Evolutionary conservation across 495 filamentous ascomycete genomes (phyloP).

Genomic region (Penicillium lividum): DNA sequence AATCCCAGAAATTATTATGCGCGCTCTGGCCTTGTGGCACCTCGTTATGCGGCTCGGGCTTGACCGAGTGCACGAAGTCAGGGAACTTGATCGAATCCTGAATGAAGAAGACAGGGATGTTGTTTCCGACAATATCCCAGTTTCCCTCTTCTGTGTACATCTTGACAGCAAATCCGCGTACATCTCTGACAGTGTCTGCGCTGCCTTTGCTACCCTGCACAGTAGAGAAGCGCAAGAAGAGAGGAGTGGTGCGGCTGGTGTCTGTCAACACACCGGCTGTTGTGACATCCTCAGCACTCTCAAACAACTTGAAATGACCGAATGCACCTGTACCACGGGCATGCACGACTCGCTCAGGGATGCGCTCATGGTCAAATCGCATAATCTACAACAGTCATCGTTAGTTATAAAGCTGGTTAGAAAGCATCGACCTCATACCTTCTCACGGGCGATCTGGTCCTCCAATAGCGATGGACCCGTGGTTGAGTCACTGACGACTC

Average conservation of each 20-base stretch:
- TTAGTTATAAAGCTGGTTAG: not conserved
- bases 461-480: conserved; percentile 78
- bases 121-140: conserved; percentile 77
- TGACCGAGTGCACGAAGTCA: conserved; percentile 71
- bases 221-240: conserved; percentile 82
- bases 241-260: conserved; percentile 73
- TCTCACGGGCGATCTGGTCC: conserved; percentile 77
- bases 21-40: conserved; percentile 61
- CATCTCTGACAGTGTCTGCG: conserved; percentile 79
- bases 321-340: conserved; percentile 83
- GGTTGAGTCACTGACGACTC: conserved; percentile 56
- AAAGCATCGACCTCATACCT: conserved; percentile 42
- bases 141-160: conserved; percentile 60
- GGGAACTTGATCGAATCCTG: conserved; percentile 75
- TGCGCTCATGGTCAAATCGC: conserved; percentile 84
- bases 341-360: conserved; percentile 87
- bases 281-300: conserved; percentile 70
- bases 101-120: conserved; percentile 75
- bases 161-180: conserved; percentile 80
- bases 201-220: conserved; percentile 76
- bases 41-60: conserved; percentile 83
- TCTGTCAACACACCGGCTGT: conserved; percentile 75
- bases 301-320: conserved; percentile 73
- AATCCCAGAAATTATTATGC: conserved; percentile 67
- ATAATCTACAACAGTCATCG: conserved; percentile 49